Evolutionary conservation across 495 filamentous ascomycete genomes (phyloP), one percentile per base, ranked within the genome.

Genomic region (Podospora pseudoanserina): DNA sequence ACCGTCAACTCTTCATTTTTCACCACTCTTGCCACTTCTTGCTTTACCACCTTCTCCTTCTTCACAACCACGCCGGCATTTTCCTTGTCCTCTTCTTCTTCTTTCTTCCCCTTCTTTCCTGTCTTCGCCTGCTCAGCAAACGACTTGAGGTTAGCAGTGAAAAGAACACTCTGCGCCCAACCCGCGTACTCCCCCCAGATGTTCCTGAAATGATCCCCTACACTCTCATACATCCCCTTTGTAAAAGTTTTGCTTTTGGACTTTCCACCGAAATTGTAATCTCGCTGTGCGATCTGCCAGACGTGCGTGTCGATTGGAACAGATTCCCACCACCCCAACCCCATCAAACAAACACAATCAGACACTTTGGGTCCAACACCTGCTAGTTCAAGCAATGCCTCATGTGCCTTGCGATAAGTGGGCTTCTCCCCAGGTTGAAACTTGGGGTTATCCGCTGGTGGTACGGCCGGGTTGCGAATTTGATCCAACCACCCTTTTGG

Each of bases 291-390:
- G 69, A 99, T 97, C 80, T 99, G 93, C 93, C 93, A 97, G 34
- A 99, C 94, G 83, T 99, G 95, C 3, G 95, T 99, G 79, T 99
- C 95, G 32, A 99, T 90, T 1, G 95, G 95, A 2, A 99, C 93
- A 5, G 93, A 87, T 76, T 97, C 95, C 6, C 90, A 88, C 93
- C 96, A 98, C n/a, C 94, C 94, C 5, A 99, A 81, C 15, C 95
- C 96, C 92, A 99, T 97, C 53, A 99, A 79, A 77, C 91, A 96
- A 5, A 98, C 93, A 75, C 95, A 99, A 76, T 99, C 95, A 4
- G 96, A 89, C 5, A 99, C 95, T 76, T 99, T 99, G 0, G 95
- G 95, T 0, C 95, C 95, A 7, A 98, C 96, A 1, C 95, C 95
- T 66, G 92, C 85, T 27, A 99, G 81, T 26, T 84, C 77, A 4